Evolutionary conservation across 768 basidiomycete genomes (phyloP).

Genomic region (Agaricus bisporus): DNA sequence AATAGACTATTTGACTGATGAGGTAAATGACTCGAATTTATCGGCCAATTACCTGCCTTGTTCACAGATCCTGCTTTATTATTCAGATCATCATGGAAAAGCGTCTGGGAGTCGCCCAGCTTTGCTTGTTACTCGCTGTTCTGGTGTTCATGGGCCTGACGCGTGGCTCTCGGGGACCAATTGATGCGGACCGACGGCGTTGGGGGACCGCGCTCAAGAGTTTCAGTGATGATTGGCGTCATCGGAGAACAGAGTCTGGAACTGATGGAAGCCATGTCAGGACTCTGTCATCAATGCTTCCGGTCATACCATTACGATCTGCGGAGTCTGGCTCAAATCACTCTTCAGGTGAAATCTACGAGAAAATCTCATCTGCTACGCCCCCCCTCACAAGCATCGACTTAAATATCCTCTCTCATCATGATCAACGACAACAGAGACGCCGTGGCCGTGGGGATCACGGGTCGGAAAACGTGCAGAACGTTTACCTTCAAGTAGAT

Average conservation of each 20-base stretch:
- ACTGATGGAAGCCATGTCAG: too few relatives aligned
- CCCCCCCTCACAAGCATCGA: neutral
- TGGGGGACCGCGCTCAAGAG: conserved; percentile 55
- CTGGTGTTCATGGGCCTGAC: conserved; percentile 85
- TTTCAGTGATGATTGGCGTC: conserved; percentile 48
- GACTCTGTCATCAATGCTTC: conserved; percentile 2
- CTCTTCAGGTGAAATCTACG: conserved; percentile 33
- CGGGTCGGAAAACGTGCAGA: neutral
- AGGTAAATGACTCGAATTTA: conserved; percentile 40
- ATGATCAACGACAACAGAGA: neutral
- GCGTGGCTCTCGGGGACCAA: conserved; percentile 53
- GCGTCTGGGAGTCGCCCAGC: conserved; percentile 81
- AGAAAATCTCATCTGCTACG: conserved; percentile 3
- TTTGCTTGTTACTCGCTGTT: conserved; percentile 76
- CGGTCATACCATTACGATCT: conserved; percentile 21
- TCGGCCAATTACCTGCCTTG: neutral
- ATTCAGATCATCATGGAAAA: conserved; percentile 80
- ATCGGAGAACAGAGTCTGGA: conserved; percentile 19
- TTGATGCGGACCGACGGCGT: conserved; percentile 19
- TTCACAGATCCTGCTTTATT: neutral
- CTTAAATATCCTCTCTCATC: neutral
- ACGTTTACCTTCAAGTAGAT: neutral
- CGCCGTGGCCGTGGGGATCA: neutral
- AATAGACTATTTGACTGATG: conserved; percentile 72
- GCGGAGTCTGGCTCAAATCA: conserved; percentile 32